Conservation (phyloP, 2,329 filamentous ascomycete species). For the Fusarium sp. region DNA sequence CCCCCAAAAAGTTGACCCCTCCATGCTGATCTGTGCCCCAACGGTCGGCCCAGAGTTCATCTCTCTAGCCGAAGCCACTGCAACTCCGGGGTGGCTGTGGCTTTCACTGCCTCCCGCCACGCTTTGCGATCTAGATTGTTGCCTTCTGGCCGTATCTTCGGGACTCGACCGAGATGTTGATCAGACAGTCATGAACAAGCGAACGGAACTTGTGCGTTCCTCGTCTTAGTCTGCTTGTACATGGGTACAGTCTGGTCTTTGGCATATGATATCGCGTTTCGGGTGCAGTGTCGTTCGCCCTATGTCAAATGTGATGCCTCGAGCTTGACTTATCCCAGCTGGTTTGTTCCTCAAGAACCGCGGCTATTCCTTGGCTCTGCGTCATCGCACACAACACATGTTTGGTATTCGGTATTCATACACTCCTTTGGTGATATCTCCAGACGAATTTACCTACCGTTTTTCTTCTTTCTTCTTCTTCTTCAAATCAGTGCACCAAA, state of each 20-base stretch:
- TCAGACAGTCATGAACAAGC: conserved; percentile 20
- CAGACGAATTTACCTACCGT: too few relatives aligned
- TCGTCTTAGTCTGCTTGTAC: background rate
- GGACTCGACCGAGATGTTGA: conserved; percentile 42
- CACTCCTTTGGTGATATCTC: too few relatives aligned
- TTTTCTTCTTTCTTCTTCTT: too few relatives aligned
- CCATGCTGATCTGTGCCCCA: conserved; percentile 39
- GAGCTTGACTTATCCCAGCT: conserved; percentile 32
- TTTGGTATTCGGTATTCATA: background rate
- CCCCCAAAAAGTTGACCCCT: conserved; percentile 29
- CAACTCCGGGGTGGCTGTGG: conserved; percentile 16
- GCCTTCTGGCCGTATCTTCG: conserved; percentile 39
- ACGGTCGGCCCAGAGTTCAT: conserved; percentile 39
- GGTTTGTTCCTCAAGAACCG: conserved; percentile 26
- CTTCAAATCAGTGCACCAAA: too few relatives aligned
- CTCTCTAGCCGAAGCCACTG: conserved; percentile 44
- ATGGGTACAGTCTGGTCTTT: background rate
- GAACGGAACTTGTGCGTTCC: conserved; percentile 28
- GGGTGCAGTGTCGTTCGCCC: background rate
- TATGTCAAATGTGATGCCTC: conserved; percentile 16
- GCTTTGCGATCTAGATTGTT: conserved; percentile 1
- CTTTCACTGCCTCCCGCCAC: conserved; percentile 21
- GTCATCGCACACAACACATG: conserved; percentile 20
- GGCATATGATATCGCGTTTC: conserved; percentile 4
- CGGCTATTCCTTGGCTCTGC: conserved; percentile 36